Conservation (phyloP, 768 basidiomycete species). For the Termitomyces sp. region DNA sequence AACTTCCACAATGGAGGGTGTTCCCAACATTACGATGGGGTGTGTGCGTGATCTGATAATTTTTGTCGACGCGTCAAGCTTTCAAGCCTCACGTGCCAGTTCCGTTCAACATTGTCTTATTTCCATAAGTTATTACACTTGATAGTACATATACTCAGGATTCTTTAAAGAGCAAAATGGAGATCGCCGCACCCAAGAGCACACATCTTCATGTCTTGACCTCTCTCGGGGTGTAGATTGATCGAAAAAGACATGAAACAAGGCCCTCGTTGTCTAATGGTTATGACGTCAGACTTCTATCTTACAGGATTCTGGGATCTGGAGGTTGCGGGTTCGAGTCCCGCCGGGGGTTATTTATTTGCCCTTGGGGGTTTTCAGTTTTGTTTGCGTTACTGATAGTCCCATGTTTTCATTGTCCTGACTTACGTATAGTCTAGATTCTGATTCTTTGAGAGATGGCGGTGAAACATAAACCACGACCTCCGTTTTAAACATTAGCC, state of each 20-base stretch:
- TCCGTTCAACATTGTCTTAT: too few relatives aligned
- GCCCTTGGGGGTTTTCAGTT: too few relatives aligned
- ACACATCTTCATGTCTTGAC: too few relatives aligned
- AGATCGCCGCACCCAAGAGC: too few relatives aligned
- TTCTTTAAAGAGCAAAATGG: too few relatives aligned
- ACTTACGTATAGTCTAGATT: neutral
- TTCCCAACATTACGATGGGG: conserved; percentile 6
- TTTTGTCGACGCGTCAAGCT: conserved; percentile 12
- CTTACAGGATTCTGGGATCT: conserved; percentile 31
- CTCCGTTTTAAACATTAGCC: neutral
- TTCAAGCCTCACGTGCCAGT: conserved; percentile 8
- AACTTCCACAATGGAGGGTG: conserved; percentile 1
- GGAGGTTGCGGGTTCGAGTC: conserved; percentile 88
- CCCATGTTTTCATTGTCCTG: too few relatives aligned
- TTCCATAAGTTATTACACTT: too few relatives aligned
- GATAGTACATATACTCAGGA: too few relatives aligned
- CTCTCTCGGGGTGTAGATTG: too few relatives aligned
- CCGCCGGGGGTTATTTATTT: conserved; percentile 63
- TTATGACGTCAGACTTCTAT: conserved; percentile 89
- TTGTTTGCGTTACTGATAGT: too few relatives aligned
- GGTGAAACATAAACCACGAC: neutral
- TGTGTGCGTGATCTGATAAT: too few relatives aligned
- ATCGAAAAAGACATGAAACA: too few relatives aligned
- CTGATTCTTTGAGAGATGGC: neutral
- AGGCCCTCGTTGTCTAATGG: conserved; percentile 84